These are phyloP conservation scores for Vitis hybrid DNA, from an alignment of 177 flowering plant species.

Conservation along the genomic window DNA sequence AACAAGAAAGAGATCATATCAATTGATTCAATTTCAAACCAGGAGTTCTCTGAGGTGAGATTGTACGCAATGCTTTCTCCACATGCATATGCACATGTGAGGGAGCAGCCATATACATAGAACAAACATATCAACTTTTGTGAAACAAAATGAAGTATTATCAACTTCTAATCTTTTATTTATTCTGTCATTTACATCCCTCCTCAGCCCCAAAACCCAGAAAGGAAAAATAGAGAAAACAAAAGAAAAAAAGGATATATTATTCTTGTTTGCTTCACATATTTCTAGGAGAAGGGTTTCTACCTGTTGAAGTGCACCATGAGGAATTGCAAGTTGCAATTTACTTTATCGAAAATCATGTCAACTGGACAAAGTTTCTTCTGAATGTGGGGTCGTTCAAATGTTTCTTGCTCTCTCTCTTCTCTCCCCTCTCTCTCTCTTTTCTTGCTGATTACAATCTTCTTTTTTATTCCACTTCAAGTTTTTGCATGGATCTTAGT, in stretches of 20 bases:
- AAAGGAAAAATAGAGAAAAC: neutral
- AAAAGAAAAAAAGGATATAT: neutral
- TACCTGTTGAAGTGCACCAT: neutral
- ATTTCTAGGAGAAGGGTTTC: neutral
- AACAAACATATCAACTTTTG: neutral
- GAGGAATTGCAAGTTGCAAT: neutral
- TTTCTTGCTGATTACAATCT: too few relatives aligned
- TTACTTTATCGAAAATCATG: neutral
- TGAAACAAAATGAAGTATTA: neutral
- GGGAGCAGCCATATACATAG: neutral
- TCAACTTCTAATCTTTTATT: neutral
- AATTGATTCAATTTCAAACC: constrained; percentile 53
- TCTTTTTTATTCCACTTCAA: too few relatives aligned
- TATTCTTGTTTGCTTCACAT: neutral
- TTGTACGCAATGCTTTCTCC: neutral
- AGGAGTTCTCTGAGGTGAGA: constrained; percentile 62
- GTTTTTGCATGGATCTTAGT: too few relatives aligned
- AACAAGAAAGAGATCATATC: constrained; percentile 52
- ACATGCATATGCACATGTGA: neutral
- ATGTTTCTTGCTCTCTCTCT: too few relatives aligned
- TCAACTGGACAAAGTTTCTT: too few relatives aligned
- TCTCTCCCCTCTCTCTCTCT: too few relatives aligned
- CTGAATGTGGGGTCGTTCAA: too few relatives aligned
- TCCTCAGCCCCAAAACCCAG: neutral
- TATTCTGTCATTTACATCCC: neutral